phyloP scores from a whole-genome alignment of 805 yeast species.

The Candida silvicultrix region DNA sequence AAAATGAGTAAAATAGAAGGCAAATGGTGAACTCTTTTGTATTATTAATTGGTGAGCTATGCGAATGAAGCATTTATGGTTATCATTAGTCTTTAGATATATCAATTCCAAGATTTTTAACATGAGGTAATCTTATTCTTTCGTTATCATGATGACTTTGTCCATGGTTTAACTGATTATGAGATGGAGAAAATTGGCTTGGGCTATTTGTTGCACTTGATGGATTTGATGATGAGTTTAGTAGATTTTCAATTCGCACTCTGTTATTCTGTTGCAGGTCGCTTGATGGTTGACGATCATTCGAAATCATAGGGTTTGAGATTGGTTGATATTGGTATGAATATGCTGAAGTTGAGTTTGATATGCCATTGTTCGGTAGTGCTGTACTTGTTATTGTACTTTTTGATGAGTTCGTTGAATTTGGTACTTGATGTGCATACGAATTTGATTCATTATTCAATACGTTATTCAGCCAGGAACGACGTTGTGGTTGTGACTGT shows the following conservation, averaged over 20 bases:
- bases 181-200: no score
- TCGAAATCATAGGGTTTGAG: background rate
- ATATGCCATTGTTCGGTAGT: background rate
- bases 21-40: no score
- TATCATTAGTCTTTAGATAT: background rate
- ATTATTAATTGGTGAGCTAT: no score
- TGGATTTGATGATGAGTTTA: background rate
- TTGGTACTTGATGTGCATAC: background rate
- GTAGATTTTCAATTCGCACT: background rate
- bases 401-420: background rate
- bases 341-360: background rate
- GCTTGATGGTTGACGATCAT: conserved; percentile 1
- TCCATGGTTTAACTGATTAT: background rate
- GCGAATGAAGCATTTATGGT: background rate
- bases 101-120: background rate
- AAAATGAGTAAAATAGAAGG: background rate
- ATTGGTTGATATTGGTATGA: background rate
- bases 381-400: no score
- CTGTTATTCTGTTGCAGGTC: background rate
- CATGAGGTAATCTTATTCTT: background rate
- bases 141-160: background rate
- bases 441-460: background rate
- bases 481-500: background rate
- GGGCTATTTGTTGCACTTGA: background rate
- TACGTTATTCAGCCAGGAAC: background rate